These are phyloP conservation scores for Grosmannia huntii DNA, from an alignment of 2,329 filamentous ascomycete genomes.

Conservation along the genomic window DNA sequence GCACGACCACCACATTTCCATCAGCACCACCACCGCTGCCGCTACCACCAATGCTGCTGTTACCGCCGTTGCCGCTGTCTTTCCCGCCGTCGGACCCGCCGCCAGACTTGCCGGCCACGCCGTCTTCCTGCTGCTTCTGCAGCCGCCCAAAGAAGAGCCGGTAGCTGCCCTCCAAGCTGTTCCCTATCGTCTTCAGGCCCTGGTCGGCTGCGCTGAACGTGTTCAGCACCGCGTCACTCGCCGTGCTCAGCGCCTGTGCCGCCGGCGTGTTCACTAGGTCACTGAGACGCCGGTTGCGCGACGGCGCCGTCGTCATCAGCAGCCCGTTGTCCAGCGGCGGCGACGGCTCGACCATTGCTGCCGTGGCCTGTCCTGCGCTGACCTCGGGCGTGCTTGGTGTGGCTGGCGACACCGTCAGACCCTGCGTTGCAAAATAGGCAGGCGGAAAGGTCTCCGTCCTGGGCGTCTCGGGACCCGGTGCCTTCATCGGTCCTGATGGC, in stretches of 20 bases:
- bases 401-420: slow-evolving; percentile 19
- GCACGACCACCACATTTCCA: slow-evolving; percentile 53
- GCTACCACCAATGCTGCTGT: not conserved
- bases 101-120: not conserved
- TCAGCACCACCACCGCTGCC: slow-evolving; percentile 12
- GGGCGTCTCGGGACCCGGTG: slow-evolving; percentile 29
- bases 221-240: slow-evolving; percentile 72
- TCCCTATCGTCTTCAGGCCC: slow-evolving; percentile 81
- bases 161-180: slow-evolving; percentile 81
- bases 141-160: slow-evolving; percentile 76
- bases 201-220: slow-evolving; percentile 88
- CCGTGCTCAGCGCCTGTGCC: slow-evolving; percentile 66
- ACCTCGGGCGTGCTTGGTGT: slow-evolving; percentile 20
- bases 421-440: slow-evolving; percentile 16
- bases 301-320: slow-evolving; percentile 30
- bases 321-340: slow-evolving; percentile 23
- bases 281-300: slow-evolving; percentile 65
- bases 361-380: slow-evolving; percentile 16
- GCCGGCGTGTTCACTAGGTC: slow-evolving; percentile 77
- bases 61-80: not conserved
- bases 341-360: slow-evolving; percentile 18
- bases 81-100: not conserved
- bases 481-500: slow-evolving; percentile 53
- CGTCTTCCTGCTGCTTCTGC: slow-evolving; percentile 32
- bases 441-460: slow-evolving; percentile 44